Base-by-base conservation (phyloP, 2,329 filamentous ascomycete genomes). In the Ceratocystis papillata region DNA sequence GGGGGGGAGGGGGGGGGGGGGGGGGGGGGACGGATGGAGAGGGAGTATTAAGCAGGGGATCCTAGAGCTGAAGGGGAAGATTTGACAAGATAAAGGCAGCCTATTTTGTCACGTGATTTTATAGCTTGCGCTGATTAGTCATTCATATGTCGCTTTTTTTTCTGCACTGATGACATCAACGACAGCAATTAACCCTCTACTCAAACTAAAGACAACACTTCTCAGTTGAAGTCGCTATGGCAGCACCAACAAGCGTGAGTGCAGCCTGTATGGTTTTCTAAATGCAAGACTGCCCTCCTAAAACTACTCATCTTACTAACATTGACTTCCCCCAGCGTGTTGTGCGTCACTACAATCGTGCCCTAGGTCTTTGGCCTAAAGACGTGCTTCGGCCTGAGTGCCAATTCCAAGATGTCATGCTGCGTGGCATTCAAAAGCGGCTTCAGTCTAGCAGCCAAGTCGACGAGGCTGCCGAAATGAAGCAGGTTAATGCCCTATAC, bases 311-410 rank as follows among this genome's bases (percentile, higher is more conserved):
- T 12, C 20, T 20, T 44, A 62, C 30, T 25, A 20, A 64, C 30
- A 53, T 37, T 37, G 33, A 41, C 37, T 12, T 10, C 37, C 10
- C 59, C 25, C 61, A 69, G 69, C 61, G 65, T 30, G 64, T 63
- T 25, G 37, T 64, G 25, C 67, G 75, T 70, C 79, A 79, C 70
- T 77, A 81, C 74, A 75, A 79, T 57, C 77, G 78, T 65, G 78
- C 79, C 33, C 76, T 84, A 65, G 76, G 79, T 67, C 78, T 79
- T 69, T 88, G 85, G 85, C 86, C 86, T 59, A 81, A 81, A 71
- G 85, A 87, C 71, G 76, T 77, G 67, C 78, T 88, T 57, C 83
- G 86, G 0, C 85, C 85, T 6, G 80, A 85, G 67, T 78, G 81
- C 72, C 83, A 87, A 73, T 79, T 88, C 70, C 82, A 82, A 71